Evolutionary conservation across 1,139 yeast species (phyloP).

Genomic region (Diutina catenulata): DNA sequence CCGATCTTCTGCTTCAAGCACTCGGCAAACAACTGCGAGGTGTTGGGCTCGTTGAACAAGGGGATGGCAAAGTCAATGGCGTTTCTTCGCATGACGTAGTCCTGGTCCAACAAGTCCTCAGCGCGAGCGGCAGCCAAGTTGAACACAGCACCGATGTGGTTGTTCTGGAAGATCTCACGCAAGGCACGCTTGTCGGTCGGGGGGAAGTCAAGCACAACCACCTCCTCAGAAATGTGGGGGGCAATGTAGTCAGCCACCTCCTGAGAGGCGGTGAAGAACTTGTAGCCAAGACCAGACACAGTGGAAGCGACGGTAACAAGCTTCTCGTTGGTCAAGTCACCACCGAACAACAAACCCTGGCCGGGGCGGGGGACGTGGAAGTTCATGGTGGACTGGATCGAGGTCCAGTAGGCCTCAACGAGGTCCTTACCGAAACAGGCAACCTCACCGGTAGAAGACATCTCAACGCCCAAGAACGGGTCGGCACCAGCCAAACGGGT

Average conservation of each 20-base stretch:
- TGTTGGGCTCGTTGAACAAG: slow-evolving; percentile 90
- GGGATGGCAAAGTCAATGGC: slow-evolving; percentile 98
- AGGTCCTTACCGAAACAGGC: slow-evolving; percentile 88
- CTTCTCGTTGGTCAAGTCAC: slow-evolving; percentile 65
- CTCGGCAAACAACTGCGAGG: slow-evolving; percentile 76
- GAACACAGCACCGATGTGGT: slow-evolving; percentile 77
- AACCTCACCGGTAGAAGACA: slow-evolving; percentile 98
- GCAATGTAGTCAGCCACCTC: slow-evolving; percentile 60
- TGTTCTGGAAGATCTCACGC: slow-evolving; percentile 83
- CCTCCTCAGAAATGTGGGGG: slow-evolving; percentile 33
- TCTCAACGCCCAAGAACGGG: slow-evolving; percentile 96
- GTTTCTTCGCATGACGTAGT: slow-evolving; percentile 96
- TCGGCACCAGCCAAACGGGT: slow-evolving; percentile 98
- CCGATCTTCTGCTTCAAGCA: slow-evolving; percentile 69
- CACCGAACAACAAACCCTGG: slow-evolving; percentile 82
- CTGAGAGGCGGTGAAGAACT: slow-evolving; percentile 65
- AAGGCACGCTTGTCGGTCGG: slow-evolving; percentile 85
- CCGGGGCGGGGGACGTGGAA: slow-evolving; percentile 90
- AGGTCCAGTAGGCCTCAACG: slow-evolving; percentile 93
- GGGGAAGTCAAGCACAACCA: slow-evolving; percentile 76
- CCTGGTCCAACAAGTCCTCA: slow-evolving; percentile 70
- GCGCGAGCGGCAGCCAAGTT: slow-evolving; percentile 90
- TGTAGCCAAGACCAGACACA: slow-evolving; percentile 67
- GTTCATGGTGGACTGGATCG: slow-evolving; percentile 94
- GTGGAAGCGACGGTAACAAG: slow-evolving; percentile 65